Conservation (phyloP, 2,329 filamentous ascomycete genomes). For the Pezicula carpinea region DNA sequence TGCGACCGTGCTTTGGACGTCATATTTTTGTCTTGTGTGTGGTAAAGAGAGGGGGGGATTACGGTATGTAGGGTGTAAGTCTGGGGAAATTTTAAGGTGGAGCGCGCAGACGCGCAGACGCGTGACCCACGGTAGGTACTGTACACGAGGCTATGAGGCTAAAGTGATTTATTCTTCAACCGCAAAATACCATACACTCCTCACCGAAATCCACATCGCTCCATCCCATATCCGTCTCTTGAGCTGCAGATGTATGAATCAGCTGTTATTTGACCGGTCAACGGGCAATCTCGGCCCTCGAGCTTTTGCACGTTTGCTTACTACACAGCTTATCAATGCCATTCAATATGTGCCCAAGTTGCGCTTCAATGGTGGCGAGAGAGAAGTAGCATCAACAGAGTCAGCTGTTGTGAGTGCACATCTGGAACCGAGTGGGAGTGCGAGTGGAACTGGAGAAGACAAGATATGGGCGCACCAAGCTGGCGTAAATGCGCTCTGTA, state of each 20-base stretch:
- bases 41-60: neutral
- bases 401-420: slow-evolving; percentile 1
- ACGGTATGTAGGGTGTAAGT: neutral
- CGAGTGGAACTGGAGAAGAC: slow-evolving; percentile 8
- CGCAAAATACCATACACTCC: neutral
- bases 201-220: neutral
- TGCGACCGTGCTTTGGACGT: slow-evolving; percentile 21
- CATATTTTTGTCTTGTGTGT: slow-evolving; percentile 10
- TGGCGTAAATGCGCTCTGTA: slow-evolving; percentile 72
- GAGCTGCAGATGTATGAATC: slow-evolving; percentile 63
- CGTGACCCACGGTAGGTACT: too few species aligned
- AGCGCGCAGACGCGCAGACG: too few species aligned
- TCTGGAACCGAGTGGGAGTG: slow-evolving; percentile 2
- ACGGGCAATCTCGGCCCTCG: slow-evolving; percentile 61
- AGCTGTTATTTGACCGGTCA: slow-evolving; percentile 71
- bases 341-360: slow-evolving; percentile 63
- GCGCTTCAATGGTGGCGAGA: slow-evolving; percentile 63
- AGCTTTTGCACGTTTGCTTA: slow-evolving; percentile 61
- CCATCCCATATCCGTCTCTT: neutral
- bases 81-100: too few species aligned
- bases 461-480: slow-evolving; percentile 63
- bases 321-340: slow-evolving; percentile 61
- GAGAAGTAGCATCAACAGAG: slow-evolving; percentile 20
- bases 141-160: too few species aligned
- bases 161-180: neutral